Conservation (phyloP, 306 rosid genomes). For the Aeschynomene evenia region DNA sequence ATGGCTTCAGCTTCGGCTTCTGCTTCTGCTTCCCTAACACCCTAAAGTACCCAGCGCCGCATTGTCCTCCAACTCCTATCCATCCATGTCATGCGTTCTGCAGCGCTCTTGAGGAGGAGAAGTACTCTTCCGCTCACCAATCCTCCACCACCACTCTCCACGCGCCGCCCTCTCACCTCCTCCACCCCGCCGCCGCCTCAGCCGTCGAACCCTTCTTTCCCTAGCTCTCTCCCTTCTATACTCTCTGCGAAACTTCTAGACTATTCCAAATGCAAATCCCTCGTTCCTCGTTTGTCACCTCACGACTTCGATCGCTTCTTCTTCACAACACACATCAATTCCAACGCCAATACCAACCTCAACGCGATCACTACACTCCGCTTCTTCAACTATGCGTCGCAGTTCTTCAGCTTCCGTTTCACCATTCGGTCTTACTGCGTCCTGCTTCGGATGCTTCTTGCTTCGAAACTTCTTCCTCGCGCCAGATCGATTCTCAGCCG, state of each 20-base stretch:
- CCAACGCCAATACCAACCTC: conserved; percentile 43
- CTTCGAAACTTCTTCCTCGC: conserved; percentile 41
- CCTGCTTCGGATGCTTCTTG: conserved; percentile 54
- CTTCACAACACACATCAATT: conserved; percentile 35
- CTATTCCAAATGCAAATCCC: conserved; percentile 50
- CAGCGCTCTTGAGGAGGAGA: neutral
- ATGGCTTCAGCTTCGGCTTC: neutral
- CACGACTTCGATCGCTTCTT: conserved; percentile 54
- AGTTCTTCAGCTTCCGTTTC: conserved; percentile 48
- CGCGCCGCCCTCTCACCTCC: conserved; percentile 28
- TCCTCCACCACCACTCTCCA: conserved; percentile 17
- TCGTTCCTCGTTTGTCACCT: conserved; percentile 57
- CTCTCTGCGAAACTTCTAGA: conserved; percentile 54
- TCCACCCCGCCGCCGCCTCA: conserved; percentile 27
- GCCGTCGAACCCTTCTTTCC: neutral
- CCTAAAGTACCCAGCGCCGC: neutral
- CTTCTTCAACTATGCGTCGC: conserved; percentile 57
- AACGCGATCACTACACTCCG: conserved; percentile 57
- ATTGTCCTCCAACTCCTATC: neutral
- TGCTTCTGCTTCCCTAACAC: neutral
- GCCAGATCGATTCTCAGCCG: conserved; percentile 58
- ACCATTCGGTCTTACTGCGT: conserved; percentile 62
- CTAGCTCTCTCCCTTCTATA: conserved; percentile 38
- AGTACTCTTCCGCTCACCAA: conserved; percentile 6
- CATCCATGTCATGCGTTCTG: neutral